Base-by-base conservation (phyloP, 495 filamentous ascomycete genomes). In the Aspergillus indologenus region DNA sequence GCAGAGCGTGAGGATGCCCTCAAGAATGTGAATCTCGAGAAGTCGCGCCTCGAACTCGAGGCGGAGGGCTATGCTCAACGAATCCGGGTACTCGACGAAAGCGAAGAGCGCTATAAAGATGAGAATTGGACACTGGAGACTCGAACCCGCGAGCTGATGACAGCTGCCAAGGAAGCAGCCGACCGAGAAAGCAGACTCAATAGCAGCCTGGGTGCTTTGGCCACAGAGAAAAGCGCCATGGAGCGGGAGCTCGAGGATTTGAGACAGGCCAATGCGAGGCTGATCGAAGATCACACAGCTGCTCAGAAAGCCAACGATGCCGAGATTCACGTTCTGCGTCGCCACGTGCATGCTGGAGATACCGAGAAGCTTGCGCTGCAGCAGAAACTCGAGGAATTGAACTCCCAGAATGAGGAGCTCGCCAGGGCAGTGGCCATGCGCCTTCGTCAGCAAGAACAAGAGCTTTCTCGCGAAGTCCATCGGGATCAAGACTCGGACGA, bases 41-140 rank as follows among this genome's bases (percentile, higher is more conserved):
- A 87, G 63, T 86, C 89, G 5, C 80, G 83, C 55, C 78, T 97
- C 18, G 92, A 96, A 69, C 72, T 88, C 31, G 91, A 97, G 59
- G 85, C 85, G 0, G 90, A 96, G 67, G 83, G 83, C 1, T 84
- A 95, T 57, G 81, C 85, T 55, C 86, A 92, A 68, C 86, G 91
- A 12, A 78, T 97, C 49, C 87, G 87, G 64, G 79, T 79, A 7
- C 77, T 98, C 34, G 92, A 96, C 65, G 94, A 98, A 71, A 95
- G 88, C 65, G 94, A 98, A 74, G 88, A 91, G 69, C 85, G 90
- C 18, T 96, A 92, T 71, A 98, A 96, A 71, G 94, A 98, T 67
- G 93, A 96, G 68, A 98, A 98, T 67, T 98, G 94, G 94, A 90
- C 87, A 59, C 80, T 98, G 45, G 94, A 97, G 73, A 91, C 91